A percentile compares a stretch with the other conserved stretches of the same genome.
Evolutionary conservation across 2,329 filamentous ascomycete species (phyloP).

Genomic region (Alternaria dauci): DNA sequence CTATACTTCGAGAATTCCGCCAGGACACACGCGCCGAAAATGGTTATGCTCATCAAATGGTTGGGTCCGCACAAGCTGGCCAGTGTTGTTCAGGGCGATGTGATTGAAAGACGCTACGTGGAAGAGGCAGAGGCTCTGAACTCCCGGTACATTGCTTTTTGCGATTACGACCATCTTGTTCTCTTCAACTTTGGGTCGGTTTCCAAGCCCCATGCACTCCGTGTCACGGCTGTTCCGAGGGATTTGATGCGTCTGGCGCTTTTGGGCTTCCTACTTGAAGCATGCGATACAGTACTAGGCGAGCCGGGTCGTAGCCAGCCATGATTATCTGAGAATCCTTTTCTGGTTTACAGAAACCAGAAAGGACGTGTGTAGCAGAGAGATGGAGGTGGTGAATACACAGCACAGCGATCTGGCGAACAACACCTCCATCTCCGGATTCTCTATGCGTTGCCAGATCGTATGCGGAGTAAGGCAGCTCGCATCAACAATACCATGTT

Average conservation of each 20-base stretch:
- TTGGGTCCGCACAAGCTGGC: background rate
- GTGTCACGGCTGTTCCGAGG: background rate
- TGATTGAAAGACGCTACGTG: background rate
- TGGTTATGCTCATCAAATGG: background rate
- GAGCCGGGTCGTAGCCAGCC: background rate
- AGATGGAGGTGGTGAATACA: background rate
- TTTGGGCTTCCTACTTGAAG: background rate
- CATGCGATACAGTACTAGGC: background rate
- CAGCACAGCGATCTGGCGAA: background rate
- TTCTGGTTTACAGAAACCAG: background rate
- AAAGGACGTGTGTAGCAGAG: no score
- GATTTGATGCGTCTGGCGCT: background rate
- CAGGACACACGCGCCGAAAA: background rate
- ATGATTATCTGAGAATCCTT: background rate
- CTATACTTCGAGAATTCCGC: background rate
- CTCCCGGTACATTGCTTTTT: background rate
- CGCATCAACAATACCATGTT: background rate
- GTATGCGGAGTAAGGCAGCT: background rate
- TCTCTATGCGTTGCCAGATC: background rate
- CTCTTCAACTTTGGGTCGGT: background rate
- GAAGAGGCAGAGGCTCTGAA: background rate
- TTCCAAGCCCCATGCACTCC: background rate
- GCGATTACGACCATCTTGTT: background rate
- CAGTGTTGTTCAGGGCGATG: background rate
- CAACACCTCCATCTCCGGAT: background rate